Percentiles rank a stretch among this genome's conserved stretches.
phyloP scores from a whole-genome alignment of 129 eudicot species.

The Solidago caesia region DNA sequence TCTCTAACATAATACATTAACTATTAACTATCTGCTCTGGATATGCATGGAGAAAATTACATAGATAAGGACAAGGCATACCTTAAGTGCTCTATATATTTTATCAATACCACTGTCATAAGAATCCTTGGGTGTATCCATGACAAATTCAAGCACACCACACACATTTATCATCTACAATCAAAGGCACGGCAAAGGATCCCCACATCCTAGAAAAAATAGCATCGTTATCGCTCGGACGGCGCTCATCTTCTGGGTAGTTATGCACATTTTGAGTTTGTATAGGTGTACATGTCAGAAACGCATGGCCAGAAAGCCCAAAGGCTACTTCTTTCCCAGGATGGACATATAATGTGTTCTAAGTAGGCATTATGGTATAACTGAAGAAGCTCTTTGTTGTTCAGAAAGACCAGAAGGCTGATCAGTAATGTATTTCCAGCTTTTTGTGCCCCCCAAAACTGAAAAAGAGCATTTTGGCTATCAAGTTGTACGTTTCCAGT shows the following conservation, averaged over 20 bases:
- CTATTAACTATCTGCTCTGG: neutral
- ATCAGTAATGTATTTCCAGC: neutral
- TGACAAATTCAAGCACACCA: constrained; percentile 15
- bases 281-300: neutral
- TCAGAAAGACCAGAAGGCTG: constrained; percentile 10
- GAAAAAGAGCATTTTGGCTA: constrained; percentile 2
- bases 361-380: neutral
- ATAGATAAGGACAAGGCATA: neutral
- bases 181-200: neutral
- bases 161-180: neutral
- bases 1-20: neutral
- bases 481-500: neutral
- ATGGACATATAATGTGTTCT: neutral
- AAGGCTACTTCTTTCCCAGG: neutral
- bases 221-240: constrained; percentile 5
- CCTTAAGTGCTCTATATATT: neutral
- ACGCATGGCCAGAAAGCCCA: constrained; percentile 1
- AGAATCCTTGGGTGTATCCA: constrained; percentile 6
- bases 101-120: constrained; percentile 1
- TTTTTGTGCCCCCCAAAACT: constrained; percentile 5
- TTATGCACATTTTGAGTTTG: neutral
- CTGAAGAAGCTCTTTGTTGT: neutral
- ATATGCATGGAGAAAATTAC: neutral
- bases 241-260: constrained; percentile 13
- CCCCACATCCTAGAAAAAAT: neutral